phyloP scores from a whole-genome alignment of 805 yeast species.

The Candida railenensis region DNA sequence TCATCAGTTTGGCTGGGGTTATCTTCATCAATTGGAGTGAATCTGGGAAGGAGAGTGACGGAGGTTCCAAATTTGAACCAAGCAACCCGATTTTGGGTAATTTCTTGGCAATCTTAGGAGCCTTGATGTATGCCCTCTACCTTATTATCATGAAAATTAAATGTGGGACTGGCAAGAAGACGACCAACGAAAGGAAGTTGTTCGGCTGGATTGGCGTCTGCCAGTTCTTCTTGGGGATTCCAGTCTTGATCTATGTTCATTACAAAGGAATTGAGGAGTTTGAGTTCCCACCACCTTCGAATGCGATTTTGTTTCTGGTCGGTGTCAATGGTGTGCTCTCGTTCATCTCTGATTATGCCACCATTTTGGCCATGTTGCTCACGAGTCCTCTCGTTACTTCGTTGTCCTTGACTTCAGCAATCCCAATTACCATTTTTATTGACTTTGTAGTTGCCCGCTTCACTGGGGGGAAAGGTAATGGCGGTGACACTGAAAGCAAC shows the following conservation, averaged over 20 bases:
- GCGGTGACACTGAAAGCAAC: slow-evolving; percentile 20
- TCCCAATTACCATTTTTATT: slow-evolving; percentile 51
- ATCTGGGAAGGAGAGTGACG: slow-evolving; percentile 12
- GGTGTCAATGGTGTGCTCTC: slow-evolving; percentile 44
- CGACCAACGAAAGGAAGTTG: slow-evolving; percentile 46
- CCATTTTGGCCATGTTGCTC: slow-evolving; percentile 49
- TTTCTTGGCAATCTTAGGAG: slow-evolving; percentile 42
- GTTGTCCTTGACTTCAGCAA: slow-evolving; percentile 49
- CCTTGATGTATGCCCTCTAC: slow-evolving; percentile 47
- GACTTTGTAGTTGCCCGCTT: slow-evolving; percentile 40
- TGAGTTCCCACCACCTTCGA: slow-evolving; percentile 39
- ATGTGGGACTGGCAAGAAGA: slow-evolving; percentile 42
- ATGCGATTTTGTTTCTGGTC: slow-evolving; percentile 31
- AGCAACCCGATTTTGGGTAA: slow-evolving; percentile 46
- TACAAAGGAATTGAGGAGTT: slow-evolving; percentile 40
- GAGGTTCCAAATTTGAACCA: slow-evolving; percentile 26
- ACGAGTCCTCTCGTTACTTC: slow-evolving; percentile 56
- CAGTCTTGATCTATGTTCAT: slow-evolving; percentile 36
- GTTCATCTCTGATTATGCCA: slow-evolving; percentile 48
- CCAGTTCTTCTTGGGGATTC: slow-evolving; percentile 40
- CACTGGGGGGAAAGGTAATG: slow-evolving; percentile 15
- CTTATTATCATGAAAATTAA: slow-evolving; percentile 42
- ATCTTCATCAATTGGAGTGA: slow-evolving; percentile 42
- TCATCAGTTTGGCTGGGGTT: slow-evolving; percentile 48
- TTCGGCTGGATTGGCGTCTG: slow-evolving; percentile 48